phyloP scores from a whole-genome alignment of 805 yeast genomes.

The Metschnikowia matae region DNA sequence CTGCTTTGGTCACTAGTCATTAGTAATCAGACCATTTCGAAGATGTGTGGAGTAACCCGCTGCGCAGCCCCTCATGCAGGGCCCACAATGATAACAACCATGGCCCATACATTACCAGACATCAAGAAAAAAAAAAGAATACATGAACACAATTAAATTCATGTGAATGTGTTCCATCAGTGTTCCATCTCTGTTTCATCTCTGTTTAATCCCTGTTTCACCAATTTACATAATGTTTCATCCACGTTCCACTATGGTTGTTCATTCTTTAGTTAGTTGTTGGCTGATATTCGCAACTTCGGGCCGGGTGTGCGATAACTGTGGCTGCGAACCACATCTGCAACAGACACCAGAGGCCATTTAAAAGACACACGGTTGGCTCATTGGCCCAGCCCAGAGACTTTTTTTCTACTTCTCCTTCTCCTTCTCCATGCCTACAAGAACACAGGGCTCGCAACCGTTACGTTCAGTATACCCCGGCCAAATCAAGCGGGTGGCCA shows the following conservation, averaged over 20 bases:
- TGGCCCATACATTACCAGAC: background rate
- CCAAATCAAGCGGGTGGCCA: conserved; percentile 30
- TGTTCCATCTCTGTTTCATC: too few species aligned
- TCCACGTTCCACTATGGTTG: too few species aligned
- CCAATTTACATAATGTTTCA: too few species aligned
- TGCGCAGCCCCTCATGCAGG: background rate
- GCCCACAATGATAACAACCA: background rate
- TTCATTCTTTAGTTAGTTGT: too few species aligned
- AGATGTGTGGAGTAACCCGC: too few species aligned
- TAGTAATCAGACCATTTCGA: too few species aligned
- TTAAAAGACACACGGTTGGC: background rate
- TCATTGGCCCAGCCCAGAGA: too few species aligned
- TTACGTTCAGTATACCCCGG: background rate
- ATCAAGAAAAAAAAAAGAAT: too few species aligned
- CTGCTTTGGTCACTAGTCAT: too few species aligned
- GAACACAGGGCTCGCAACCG: background rate
- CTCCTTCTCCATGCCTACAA: background rate
- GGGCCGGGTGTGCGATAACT: conserved; percentile 1
- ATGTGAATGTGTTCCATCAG: too few species aligned
- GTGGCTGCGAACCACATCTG: conserved; percentile 16
- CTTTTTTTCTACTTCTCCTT: background rate
- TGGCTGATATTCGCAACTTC: conserved; percentile 1
- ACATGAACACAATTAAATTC: too few species aligned
- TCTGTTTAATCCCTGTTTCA: too few species aligned
- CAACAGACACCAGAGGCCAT: background rate